Evolutionary conservation across 106 monocot species (phyloP), one percentile per base, ranked within the genome.

Genomic region (Platanthera guangdongensis): DNA sequence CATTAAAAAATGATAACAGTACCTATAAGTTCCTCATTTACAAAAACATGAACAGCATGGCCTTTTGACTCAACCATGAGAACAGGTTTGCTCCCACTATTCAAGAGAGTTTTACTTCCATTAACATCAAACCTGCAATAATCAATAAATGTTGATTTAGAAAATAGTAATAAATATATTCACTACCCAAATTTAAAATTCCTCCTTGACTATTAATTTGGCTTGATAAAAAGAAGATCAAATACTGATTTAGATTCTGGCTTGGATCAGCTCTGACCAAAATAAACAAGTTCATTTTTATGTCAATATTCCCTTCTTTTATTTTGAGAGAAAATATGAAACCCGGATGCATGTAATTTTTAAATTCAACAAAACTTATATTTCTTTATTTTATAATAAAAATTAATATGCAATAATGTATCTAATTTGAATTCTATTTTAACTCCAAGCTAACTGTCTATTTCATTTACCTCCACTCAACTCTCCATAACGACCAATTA

Each of bases 1-100:
- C 13, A 65, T 65, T 12, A 5, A 65, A 32, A 65, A 65, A 65
- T 65, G 30, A 21, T 30, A 7, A 68, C 65, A 62, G 30, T 65
- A 97, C 99, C 99, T 92, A 82, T 81, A 76, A 94, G 88, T 79
- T 87, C 30, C 60, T 88, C 80, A 76, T 99, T 99, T 51, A 94
- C 55, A 83, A 99, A 99, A 77, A 72, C 84, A 82, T 90, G 99
- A 49, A 91, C 88, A 80, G 86, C 94, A 90, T 99, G 99, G 45
- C 99, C 99, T 62, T 90, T 92, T 46, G 99, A 99, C 83, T 94
- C 90, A 78, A 99, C 77, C 71, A 78, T 75, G 52, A 96, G 83
- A 46, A 77, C 60, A 65, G 84, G 82, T 72, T 67, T 57, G 48
- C 72, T 86, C 52, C 81, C 86, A 74, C 78, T 65, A 8, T 22